These are phyloP conservation scores for Telfairia occidentalis DNA, from an alignment of 331 rosid genomes.

Conservation along the genomic window DNA sequence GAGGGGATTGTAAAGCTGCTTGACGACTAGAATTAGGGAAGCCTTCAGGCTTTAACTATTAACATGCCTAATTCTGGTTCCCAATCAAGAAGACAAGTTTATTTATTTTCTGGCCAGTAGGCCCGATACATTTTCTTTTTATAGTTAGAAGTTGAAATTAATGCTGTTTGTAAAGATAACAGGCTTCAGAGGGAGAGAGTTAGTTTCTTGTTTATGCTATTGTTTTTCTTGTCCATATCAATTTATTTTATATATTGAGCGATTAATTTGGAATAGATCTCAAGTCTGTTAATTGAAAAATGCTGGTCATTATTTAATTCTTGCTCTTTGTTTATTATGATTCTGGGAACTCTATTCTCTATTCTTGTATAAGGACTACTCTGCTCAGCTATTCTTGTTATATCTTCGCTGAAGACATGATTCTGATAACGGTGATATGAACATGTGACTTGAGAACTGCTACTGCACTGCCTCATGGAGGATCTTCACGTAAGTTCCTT, in stretches of 20 bases:
- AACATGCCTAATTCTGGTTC: slow-evolving; percentile 20
- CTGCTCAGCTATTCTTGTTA: not conserved
- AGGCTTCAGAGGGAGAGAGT: slow-evolving; percentile 30
- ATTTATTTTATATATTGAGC: slow-evolving; percentile 16
- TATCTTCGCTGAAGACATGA: not conserved
- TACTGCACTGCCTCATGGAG: not conserved
- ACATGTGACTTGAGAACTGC: not conserved
- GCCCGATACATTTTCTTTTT: slow-evolving; percentile 25
- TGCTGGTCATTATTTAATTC: not conserved
- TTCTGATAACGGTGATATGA: not conserved
- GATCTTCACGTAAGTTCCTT: slow-evolving; percentile 2
- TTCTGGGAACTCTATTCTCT: slow-evolving; percentile 4
- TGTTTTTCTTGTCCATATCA: slow-evolving; percentile 23
- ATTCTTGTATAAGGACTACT: slow-evolving; percentile 1
- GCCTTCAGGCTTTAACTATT: slow-evolving; percentile 21
- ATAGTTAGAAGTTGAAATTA: slow-evolving; percentile 21
- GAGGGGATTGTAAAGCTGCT: slow-evolving; percentile 29
- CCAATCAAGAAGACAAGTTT: slow-evolving; percentile 14
- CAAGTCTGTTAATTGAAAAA: not conserved
- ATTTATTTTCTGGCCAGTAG: slow-evolving; percentile 16
- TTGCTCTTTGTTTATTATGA: not conserved
- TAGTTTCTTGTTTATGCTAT: slow-evolving; percentile 20
- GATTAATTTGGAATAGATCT: slow-evolving; percentile 2
- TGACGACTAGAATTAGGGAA: slow-evolving; percentile 21
- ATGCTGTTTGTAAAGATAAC: slow-evolving; percentile 26